Evolutionary conservation across 2,329 filamentous ascomycete species (phyloP).

Genomic region (Calonectria naviculata): DNA sequence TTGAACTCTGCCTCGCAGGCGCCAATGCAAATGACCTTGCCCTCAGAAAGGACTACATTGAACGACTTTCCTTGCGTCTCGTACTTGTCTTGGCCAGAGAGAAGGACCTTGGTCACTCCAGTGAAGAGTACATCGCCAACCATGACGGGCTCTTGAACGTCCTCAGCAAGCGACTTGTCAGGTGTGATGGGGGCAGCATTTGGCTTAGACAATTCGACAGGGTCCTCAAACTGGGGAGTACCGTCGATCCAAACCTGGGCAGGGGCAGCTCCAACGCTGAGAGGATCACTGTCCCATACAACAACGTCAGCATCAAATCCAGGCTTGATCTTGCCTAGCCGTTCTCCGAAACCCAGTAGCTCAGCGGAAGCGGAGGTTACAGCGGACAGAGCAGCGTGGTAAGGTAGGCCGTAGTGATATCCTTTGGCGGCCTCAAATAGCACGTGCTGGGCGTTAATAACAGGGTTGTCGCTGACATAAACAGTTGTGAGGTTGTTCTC

Average conservation of each 20-base stretch:
- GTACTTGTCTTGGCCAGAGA: conserved; percentile 55
- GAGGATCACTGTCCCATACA: conserved; percentile 72
- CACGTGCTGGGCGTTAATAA: conserved; percentile 76
- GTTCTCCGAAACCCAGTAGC: conserved; percentile 65
- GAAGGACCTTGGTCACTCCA: conserved; percentile 63
- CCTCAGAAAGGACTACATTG: conserved; percentile 63
- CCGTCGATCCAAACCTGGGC: conserved; percentile 75
- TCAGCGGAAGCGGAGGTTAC: conserved; percentile 71
- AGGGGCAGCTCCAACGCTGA: conserved; percentile 68
- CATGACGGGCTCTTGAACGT: conserved; percentile 53
- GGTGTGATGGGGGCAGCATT: conserved; percentile 50
- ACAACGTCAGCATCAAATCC: conserved; percentile 72
- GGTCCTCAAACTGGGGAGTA: conserved; percentile 62
- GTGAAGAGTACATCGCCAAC: conserved; percentile 62
- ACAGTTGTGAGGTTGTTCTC: conserved; percentile 73
- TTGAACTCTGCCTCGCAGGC: conserved; percentile 58
- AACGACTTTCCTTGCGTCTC: conserved; percentile 49
- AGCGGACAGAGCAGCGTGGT: conserved; percentile 67
- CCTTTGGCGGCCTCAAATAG: conserved; percentile 73
- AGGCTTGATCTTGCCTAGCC: conserved; percentile 70
- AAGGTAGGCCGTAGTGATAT: conserved; percentile 69
- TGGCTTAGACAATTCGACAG: conserved; percentile 65
- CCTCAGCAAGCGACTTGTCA: conserved; percentile 52
- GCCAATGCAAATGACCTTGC: conserved; percentile 68
- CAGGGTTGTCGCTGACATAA: conserved; percentile 78